phyloP scores from a whole-genome alignment of 805 yeast species.

The Metschnikowia picachoensis region DNA sequence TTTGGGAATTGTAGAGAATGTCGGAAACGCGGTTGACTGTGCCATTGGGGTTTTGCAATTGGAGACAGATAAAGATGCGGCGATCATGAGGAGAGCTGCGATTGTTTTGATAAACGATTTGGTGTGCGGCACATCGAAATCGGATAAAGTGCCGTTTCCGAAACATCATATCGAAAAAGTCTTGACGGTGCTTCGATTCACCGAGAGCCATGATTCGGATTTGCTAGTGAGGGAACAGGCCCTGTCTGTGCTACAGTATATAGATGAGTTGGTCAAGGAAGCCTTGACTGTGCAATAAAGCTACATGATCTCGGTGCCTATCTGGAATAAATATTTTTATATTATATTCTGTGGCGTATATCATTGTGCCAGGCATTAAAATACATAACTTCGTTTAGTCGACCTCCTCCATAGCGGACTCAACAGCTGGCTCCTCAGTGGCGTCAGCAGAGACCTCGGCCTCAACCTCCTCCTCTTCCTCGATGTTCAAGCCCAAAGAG shows the following conservation, averaged over 20 bases:
- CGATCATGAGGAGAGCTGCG: slow-evolving; percentile 71
- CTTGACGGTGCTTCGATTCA: slow-evolving; percentile 40
- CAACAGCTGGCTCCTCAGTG: slow-evolving; percentile 46
- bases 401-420: slow-evolving; percentile 95
- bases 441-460: slow-evolving; percentile 44
- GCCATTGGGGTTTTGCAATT: slow-evolving; percentile 67
- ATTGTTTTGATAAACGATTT: slow-evolving; percentile 64
- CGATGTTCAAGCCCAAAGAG: slow-evolving; percentile 96
- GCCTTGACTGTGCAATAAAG: slow-evolving; percentile 6
- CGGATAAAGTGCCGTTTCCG: slow-evolving; percentile 50
- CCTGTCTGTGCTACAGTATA: slow-evolving; percentile 26
- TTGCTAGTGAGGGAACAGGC: slow-evolving; percentile 60
- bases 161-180: slow-evolving; percentile 43
- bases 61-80: slow-evolving; percentile 44
- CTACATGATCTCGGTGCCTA: neutral
- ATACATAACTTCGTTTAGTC: slow-evolving; percentile 51
- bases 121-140: slow-evolving; percentile 41
- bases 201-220: slow-evolving; percentile 49
- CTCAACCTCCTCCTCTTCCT: slow-evolving; percentile 64
- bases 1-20: slow-evolving; percentile 42
- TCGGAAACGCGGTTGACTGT: slow-evolving; percentile 67
- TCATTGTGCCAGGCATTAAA: slow-evolving; percentile 1
- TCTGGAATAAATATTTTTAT: neutral
- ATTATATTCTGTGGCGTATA: slow-evolving; percentile 1
- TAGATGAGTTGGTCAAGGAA: slow-evolving; percentile 24